A percentile compares a stretch with the other conserved stretches of the same genome.
Evolutionary conservation across 2,329 filamentous ascomycete genomes (phyloP).

Genomic region (Calonectria crousiana): DNA sequence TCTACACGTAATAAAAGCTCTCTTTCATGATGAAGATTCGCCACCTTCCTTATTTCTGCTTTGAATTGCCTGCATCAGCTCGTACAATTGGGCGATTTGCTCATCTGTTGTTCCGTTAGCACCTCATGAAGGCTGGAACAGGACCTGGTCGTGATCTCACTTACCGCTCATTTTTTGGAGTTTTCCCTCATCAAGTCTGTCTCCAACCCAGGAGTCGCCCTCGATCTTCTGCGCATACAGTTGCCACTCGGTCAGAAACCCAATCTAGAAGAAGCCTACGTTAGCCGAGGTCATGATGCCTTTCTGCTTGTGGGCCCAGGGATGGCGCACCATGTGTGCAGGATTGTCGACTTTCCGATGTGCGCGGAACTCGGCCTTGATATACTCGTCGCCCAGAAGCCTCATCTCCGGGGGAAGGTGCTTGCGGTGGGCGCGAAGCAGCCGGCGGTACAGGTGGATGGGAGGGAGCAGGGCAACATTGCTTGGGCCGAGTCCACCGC

Average conservation of each 20-base stretch:
- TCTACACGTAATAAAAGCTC: conserved; percentile 24
- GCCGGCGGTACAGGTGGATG: conserved; percentile 87
- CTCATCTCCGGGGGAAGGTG: conserved; percentile 81
- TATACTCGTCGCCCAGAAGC: conserved; percentile 88
- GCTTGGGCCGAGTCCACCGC: conserved; percentile 51
- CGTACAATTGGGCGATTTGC: conserved; percentile 93
- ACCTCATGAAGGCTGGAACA: not conserved
- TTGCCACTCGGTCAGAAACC: conserved; percentile 97
- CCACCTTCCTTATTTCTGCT: conserved; percentile 47
- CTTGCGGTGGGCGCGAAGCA: conserved; percentile 88
- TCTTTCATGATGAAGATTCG: conserved; percentile 42
- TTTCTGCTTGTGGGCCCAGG: not conserved
- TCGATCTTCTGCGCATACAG: conserved; percentile 93
- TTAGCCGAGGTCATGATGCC: conserved; percentile 23
- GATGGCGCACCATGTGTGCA: conserved; percentile 79
- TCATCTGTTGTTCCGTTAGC: conserved; percentile 71
- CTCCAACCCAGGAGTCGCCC: conserved; percentile 85
- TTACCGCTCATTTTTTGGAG: conserved; percentile 94
- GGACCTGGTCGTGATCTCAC: conserved; percentile 41
- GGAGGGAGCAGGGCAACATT: conserved; percentile 83
- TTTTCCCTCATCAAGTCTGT: conserved; percentile 85
- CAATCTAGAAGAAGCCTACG: conserved; percentile 70
- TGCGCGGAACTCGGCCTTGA: conserved; percentile 91
- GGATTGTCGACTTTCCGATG: conserved; percentile 90
- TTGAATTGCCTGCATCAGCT: conserved; percentile 87